A percentile compares a stretch with the other conserved stretches of the same genome.
Evolutionary conservation across 495 filamentous ascomycete genomes (phyloP).

Genomic region (Schizothecium vesticola): DNA sequence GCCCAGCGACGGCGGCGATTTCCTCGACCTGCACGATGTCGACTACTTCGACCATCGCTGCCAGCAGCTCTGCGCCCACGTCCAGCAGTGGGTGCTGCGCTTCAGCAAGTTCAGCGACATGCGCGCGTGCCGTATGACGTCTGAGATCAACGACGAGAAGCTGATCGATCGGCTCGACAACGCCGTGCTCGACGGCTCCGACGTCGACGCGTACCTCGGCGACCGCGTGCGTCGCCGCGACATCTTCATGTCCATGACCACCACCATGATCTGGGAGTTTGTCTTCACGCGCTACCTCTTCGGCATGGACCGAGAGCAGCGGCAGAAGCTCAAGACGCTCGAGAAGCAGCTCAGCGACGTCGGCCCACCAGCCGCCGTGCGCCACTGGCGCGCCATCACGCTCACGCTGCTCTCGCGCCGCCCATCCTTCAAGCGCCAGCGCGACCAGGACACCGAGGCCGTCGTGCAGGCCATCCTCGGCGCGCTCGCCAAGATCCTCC

Average conservation of each 20-base stretch:
- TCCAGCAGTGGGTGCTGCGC: conserved; percentile 91
- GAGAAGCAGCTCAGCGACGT: conserved; percentile 89
- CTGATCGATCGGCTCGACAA: conserved; percentile 89
- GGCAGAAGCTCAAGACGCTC: conserved; percentile 89
- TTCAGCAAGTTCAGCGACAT: conserved; percentile 96
- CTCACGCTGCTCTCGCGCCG: conserved; percentile 79
- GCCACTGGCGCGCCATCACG: conserved; percentile 93
- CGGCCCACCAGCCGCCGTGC: conserved; percentile 73
- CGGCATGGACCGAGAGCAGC: conserved; percentile 94
- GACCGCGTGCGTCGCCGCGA: conserved; percentile 83
- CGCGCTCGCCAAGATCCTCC: conserved; percentile 71
- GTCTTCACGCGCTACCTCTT: conserved; percentile 97
- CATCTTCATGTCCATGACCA: conserved; percentile 94
- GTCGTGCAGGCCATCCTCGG: conserved; percentile 80
- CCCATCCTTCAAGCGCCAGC: conserved; percentile 65
- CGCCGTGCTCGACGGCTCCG: conserved; percentile 84
- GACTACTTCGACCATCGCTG: conserved; percentile 95
- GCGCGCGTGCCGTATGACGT: conserved; percentile 71
- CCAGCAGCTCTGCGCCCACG: conserved; percentile 85
- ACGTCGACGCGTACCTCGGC: conserved; percentile 76
- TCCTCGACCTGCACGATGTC: conserved; percentile 77
- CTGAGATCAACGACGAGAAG: conserved; percentile 79
- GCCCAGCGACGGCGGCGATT: conserved; percentile 57
- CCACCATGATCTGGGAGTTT: conserved; percentile 98
- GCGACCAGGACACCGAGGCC: conserved; percentile 79